Evolutionary conservation across 2,329 filamentous ascomycete genomes (phyloP).

Genomic region (Diaporthe sp.): DNA sequence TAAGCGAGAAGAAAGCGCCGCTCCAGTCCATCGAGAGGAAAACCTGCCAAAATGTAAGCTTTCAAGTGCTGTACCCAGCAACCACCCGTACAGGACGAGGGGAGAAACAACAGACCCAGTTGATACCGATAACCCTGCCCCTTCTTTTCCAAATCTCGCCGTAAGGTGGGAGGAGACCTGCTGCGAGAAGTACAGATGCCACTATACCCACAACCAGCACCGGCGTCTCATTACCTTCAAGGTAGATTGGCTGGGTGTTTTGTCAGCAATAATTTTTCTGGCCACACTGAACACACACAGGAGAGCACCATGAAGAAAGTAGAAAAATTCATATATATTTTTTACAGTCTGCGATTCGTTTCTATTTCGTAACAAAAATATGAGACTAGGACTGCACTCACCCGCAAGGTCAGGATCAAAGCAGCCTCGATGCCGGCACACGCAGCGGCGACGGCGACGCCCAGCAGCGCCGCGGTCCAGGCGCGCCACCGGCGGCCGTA

Average conservation of each 20-base stretch:
- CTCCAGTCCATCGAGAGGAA: constrained; percentile 72
- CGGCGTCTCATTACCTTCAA: constrained; percentile 65
- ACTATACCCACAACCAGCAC: constrained; percentile 69
- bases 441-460: constrained; percentile 53
- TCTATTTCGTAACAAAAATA: neutral
- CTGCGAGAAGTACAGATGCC: constrained; percentile 68
- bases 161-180: constrained; percentile 72
- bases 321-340: neutral
- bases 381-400: constrained; percentile 47
- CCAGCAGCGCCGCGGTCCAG: constrained; percentile 60
- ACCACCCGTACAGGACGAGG: constrained; percentile 39
- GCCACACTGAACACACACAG: no score
- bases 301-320: neutral
- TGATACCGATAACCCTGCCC: constrained; percentile 73
- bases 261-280: constrained; percentile 26
- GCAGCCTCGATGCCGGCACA: constrained; percentile 69
- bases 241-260: constrained; percentile 63
- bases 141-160: constrained; percentile 72
- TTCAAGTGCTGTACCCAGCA: neutral
- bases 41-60: constrained; percentile 47
- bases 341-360: no score
- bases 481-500: constrained; percentile 60
- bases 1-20: constrained; percentile 74
- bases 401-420: constrained; percentile 69
- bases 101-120: constrained; percentile 51